A percentile compares a stretch with the other conserved stretches of the same genome.
Conservation (phyloP, 2,329 filamentous ascomycete genomes). For the Fusarium equiseti region DNA sequence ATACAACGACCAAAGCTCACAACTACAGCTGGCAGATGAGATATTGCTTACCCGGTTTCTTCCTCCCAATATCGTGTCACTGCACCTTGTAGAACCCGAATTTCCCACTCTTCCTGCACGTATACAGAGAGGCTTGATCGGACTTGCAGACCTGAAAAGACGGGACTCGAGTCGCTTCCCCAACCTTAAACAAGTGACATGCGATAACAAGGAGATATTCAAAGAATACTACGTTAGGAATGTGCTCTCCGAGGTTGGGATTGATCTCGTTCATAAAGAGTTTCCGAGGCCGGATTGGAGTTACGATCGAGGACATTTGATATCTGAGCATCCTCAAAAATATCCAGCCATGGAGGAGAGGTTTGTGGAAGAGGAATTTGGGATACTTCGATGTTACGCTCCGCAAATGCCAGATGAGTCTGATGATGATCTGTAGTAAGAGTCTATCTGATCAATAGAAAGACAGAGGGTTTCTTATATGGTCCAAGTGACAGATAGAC, state of each 20-base stretch:
- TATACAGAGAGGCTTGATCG: not conserved
- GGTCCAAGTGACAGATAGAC: not conserved
- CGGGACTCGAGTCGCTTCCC: not conserved
- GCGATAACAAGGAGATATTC: not conserved
- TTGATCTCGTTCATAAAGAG: not conserved
- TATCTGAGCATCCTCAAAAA: not conserved
- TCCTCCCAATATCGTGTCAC: not conserved
- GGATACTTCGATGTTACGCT: not conserved
- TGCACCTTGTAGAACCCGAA: not conserved
- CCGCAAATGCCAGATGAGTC: not conserved
- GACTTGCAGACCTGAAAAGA: not conserved
- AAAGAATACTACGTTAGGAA: not conserved
- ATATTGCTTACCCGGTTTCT: not conserved
- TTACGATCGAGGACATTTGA: not conserved
- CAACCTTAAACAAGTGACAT: not conserved
- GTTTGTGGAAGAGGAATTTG: not conserved
- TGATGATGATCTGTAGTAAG: not conserved
- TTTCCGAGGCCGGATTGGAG: not conserved
- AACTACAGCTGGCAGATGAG: not conserved
- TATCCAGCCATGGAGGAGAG: not conserved
- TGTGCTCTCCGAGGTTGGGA: not conserved
- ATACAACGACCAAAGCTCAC: not conserved
- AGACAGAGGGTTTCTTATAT: not conserved
- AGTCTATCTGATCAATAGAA: not conserved
- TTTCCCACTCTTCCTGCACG: not conserved